A percentile compares a stretch with the other conserved stretches of the same genome.
These are phyloP conservation scores for Pascua guehoae DNA, from an alignment of 1,284 basidiomycete genomes.

Conservation along the genomic window DNA sequence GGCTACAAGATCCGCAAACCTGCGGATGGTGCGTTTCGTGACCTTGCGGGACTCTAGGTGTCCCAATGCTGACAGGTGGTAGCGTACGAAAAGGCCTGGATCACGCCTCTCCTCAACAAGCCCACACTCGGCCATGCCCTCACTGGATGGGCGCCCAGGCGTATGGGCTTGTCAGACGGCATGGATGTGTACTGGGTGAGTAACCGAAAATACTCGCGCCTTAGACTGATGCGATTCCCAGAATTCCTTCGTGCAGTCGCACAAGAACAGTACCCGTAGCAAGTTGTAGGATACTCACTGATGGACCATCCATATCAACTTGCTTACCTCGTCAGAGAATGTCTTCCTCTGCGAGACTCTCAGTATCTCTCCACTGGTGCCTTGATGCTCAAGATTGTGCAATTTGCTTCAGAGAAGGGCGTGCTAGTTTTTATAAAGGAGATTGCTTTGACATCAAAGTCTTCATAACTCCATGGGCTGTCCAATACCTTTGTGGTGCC, in stretches of 20 bases:
- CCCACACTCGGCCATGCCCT: slow-evolving; percentile 54
- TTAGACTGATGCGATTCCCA: background rate
- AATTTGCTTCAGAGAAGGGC: too few relatives aligned
- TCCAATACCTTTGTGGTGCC: background rate
- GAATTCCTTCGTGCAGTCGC: background rate
- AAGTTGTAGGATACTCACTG: background rate
- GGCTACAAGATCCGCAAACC: slow-evolving; percentile 21
- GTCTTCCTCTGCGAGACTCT: too few relatives aligned
- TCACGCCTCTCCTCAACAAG: slow-evolving; percentile 26
- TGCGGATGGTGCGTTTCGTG: slow-evolving; percentile 1
- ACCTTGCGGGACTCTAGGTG: background rate
- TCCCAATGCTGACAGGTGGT: background rate
- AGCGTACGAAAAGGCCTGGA: slow-evolving; percentile 43
- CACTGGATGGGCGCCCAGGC: slow-evolving; percentile 55
- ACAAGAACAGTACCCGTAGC: background rate
- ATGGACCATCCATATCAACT: background rate
- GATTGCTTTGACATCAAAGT: too few relatives aligned
- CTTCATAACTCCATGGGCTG: too few relatives aligned
- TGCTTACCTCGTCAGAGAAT: background rate
- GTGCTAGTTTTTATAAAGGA: too few relatives aligned
- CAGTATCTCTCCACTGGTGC: too few relatives aligned
- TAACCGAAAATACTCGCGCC: background rate
- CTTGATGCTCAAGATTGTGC: too few relatives aligned
- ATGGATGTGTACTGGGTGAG: slow-evolving; percentile 51
- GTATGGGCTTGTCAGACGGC: slow-evolving; percentile 53